These are phyloP conservation scores for Rutidosis leptorrhynchoides DNA, from an alignment of 129 eudicot species.

Conservation along the genomic window DNA sequence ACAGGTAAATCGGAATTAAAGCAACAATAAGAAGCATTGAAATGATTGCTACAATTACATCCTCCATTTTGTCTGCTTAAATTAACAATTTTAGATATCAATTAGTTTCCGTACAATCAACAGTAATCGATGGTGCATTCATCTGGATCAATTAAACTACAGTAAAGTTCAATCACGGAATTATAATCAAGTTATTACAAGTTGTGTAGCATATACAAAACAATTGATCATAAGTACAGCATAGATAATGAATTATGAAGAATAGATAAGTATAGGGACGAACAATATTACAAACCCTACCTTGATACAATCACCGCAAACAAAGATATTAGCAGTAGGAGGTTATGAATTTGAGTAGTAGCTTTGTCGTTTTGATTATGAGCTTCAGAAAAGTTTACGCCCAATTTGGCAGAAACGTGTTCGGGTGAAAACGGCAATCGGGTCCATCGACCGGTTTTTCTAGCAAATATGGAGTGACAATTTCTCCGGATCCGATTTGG, in stretches of 20 bases:
- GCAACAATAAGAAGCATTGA: conserved; percentile 65
- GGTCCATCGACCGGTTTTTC: background rate
- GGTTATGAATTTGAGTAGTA: conserved; percentile 7
- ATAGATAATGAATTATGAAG: background rate
- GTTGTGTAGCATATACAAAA: background rate
- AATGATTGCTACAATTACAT: conserved; percentile 58
- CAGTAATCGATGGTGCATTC: conserved; percentile 4
- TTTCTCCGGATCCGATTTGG: background rate
- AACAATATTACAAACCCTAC: background rate
- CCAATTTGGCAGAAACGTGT: conserved; percentile 8
- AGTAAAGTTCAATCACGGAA: conserved; percentile 3
- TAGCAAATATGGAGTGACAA: background rate
- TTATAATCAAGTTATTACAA: background rate
- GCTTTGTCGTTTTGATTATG: conserved; percentile 7
- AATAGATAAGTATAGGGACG: background rate
- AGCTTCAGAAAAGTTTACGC: background rate
- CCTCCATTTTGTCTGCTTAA: conserved; percentile 57
- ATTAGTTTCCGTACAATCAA: background rate
- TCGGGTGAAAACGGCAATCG: conserved; percentile 15
- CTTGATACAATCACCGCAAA: conserved; percentile 8
- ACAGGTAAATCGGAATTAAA: conserved; percentile 71
- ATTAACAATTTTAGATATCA: conserved; percentile 9
- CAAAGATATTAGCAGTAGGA: background rate
- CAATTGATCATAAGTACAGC: background rate
- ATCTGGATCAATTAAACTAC: background rate